Percentiles rank a stretch among this genome's conserved stretches.
Evolutionary conservation across 805 yeast genomes (phyloP).

Genomic region (Suhomyces pyralidae): DNA sequence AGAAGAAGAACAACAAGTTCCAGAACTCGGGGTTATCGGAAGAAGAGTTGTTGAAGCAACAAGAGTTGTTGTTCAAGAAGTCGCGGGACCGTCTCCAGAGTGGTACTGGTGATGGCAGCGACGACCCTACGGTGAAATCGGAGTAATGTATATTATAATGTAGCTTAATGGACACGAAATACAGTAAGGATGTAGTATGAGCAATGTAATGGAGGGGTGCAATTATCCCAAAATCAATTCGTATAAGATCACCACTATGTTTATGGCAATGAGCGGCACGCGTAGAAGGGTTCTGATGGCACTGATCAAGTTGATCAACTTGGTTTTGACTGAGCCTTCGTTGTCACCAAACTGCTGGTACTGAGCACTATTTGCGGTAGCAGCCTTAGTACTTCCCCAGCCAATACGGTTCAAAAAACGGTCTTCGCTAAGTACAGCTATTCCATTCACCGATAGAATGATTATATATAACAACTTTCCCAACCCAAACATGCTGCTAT

Average conservation of each 20-base stretch:
- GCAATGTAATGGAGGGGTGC: neutral
- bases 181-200: neutral
- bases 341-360: slow-evolving; percentile 26
- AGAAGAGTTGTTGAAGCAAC: slow-evolving; percentile 88
- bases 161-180: neutral
- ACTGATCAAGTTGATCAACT: slow-evolving; percentile 61
- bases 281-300: slow-evolving; percentile 76
- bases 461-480: slow-evolving; percentile 57
- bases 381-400: slow-evolving; percentile 24
- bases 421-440: slow-evolving; percentile 78
- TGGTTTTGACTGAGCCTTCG: slow-evolving; percentile 48
- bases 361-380: slow-evolving; percentile 8
- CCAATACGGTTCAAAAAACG: slow-evolving; percentile 65
- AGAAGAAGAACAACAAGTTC: slow-evolving; percentile 86
- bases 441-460: slow-evolving; percentile 64
- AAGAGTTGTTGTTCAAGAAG: slow-evolving; percentile 85
- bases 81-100: slow-evolving; percentile 63
- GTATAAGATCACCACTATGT: slow-evolving; percentile 63
- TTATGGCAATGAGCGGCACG: slow-evolving; percentile 68
- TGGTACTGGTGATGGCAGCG: slow-evolving; percentile 14
- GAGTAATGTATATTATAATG: slow-evolving; percentile 5
- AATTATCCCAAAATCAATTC: slow-evolving; percentile 63
- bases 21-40: slow-evolving; percentile 90
- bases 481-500: slow-evolving; percentile 54
- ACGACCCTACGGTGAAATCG: slow-evolving; percentile 8